These are phyloP conservation scores for Ilyonectria robusta DNA, from an alignment of 2,329 filamentous ascomycete species.

Conservation along the genomic window DNA sequence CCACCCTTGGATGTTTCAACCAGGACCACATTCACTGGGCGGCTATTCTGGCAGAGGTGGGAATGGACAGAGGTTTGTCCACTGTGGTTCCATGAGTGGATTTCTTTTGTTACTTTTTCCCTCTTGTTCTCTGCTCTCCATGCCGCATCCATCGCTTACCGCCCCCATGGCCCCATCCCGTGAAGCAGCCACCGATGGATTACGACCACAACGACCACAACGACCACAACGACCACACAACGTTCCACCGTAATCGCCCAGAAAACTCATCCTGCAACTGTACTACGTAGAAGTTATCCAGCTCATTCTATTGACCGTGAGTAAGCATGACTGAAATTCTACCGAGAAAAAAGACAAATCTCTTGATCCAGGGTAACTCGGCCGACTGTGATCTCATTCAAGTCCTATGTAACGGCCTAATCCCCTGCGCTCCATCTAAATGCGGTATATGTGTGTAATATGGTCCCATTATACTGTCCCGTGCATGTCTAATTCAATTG, in stretches of 20 bases:
- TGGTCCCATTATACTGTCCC: not conserved
- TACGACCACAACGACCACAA: not conserved
- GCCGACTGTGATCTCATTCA: not conserved
- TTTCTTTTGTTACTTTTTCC: conserved; percentile 17
- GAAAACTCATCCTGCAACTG: not conserved
- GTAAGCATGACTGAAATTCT: not conserved
- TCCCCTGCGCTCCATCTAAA: not conserved
- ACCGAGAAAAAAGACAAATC: not conserved
- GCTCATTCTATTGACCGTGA: not conserved
- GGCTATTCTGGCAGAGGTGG: conserved; percentile 1
- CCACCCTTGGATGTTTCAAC: conserved; percentile 3
- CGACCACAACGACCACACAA: conserved; percentile 2
- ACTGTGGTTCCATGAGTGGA: conserved; percentile 21
- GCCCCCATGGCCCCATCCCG: conserved; percentile 22
- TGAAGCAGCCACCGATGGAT: conserved; percentile 11
- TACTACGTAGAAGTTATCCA: not conserved
- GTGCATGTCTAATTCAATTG: not conserved
- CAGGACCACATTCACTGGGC: not conserved
- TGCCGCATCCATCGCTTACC: conserved; percentile 17
- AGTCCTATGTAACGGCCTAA: not conserved
- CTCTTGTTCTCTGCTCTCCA: not conserved
- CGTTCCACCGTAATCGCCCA: not conserved
- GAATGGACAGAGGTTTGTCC: conserved; percentile 5
- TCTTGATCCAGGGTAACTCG: not conserved
- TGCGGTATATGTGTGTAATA: not conserved